Percentiles rank a stretch among this genome's conserved stretches.
Evolutionary conservation across 148 eudicot species (phyloP).

Genomic region (Camellia sinensis): DNA sequence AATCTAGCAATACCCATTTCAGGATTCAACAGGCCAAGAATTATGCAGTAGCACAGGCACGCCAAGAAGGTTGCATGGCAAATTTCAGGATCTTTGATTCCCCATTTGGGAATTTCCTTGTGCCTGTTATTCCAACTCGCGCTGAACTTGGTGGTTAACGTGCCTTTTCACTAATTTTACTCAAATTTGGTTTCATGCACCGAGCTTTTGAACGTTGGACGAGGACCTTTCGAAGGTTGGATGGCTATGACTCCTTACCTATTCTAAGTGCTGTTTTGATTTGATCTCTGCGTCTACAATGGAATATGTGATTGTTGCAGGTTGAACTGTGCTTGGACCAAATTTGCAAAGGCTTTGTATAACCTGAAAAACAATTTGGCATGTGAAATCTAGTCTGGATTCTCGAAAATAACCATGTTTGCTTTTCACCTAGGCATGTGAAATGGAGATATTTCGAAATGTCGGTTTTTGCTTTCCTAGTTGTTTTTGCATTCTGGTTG

Average conservation of each 20-base stretch:
- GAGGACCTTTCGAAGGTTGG: not conserved
- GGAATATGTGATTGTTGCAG: too few relatives aligned
- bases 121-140: slow-evolving; percentile 79
- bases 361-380: too few relatives aligned
- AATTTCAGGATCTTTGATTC: slow-evolving; percentile 68
- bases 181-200: not conserved
- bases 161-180: not conserved
- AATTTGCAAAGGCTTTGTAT: too few relatives aligned
- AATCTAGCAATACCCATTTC: slow-evolving; percentile 20
- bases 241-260: not conserved
- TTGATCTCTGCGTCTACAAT: too few relatives aligned
- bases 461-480: too few relatives aligned
- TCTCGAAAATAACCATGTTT: too few relatives aligned
- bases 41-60: slow-evolving; percentile 68
- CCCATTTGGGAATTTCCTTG: slow-evolving; percentile 71
- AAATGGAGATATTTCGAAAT: too few relatives aligned
- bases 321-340: too few relatives aligned
- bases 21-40: slow-evolving; percentile 52
- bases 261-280: too few relatives aligned
- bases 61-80: slow-evolving; percentile 65
- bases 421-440: too few relatives aligned
- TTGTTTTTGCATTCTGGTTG: too few relatives aligned
- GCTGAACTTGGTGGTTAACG: slow-evolving; percentile 57
- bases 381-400: too few relatives aligned
- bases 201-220: not conserved